Evolutionary conservation across 2,329 filamentous ascomycete genomes (phyloP).

Genomic region (Chaetomium olivaceum): DNA sequence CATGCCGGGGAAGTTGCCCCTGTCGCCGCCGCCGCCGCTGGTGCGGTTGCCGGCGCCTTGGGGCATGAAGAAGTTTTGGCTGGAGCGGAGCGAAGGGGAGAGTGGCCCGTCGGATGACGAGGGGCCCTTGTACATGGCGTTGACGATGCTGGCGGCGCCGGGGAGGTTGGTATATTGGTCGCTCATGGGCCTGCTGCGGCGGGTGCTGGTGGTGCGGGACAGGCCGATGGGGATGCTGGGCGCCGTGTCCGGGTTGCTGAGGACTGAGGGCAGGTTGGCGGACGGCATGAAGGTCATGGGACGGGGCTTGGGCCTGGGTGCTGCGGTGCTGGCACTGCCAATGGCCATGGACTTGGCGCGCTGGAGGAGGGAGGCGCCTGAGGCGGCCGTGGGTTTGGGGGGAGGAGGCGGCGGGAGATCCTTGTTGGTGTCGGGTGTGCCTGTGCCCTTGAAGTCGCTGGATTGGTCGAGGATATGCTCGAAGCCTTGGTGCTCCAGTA

Average conservation of each 20-base stretch:
- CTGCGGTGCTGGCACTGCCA: slow-evolving; percentile 37
- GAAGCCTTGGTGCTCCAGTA: slow-evolving; percentile 92
- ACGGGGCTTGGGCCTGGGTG: slow-evolving; percentile 49
- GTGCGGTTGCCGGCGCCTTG: slow-evolving; percentile 49
- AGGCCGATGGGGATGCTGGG: slow-evolving; percentile 72
- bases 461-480: slow-evolving; percentile 89
- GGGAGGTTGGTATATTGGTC: slow-evolving; percentile 61
- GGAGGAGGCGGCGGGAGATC: slow-evolving; percentile 76
- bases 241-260: slow-evolving; percentile 70
- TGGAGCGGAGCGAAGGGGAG: slow-evolving; percentile 61
- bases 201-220: slow-evolving; percentile 55
- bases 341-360: slow-evolving; percentile 62
- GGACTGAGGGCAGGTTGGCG: slow-evolving; percentile 33
- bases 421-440: slow-evolving; percentile 66
- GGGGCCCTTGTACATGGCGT: slow-evolving; percentile 85
- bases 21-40: slow-evolving; percentile 52
- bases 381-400: slow-evolving; percentile 42
- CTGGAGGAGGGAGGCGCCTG: slow-evolving; percentile 55
- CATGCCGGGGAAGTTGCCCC: slow-evolving; percentile 71
- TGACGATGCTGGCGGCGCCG: slow-evolving; percentile 69
- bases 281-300: slow-evolving; percentile 60
- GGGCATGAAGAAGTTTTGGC: slow-evolving; percentile 63
- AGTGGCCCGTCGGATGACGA: slow-evolving; percentile 57
- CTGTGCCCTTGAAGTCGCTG: slow-evolving; percentile 57
- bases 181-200: slow-evolving; percentile 60